Conservation (phyloP, 2,329 filamentous ascomycete species). For the Neoarthrinium moseri region DNA sequence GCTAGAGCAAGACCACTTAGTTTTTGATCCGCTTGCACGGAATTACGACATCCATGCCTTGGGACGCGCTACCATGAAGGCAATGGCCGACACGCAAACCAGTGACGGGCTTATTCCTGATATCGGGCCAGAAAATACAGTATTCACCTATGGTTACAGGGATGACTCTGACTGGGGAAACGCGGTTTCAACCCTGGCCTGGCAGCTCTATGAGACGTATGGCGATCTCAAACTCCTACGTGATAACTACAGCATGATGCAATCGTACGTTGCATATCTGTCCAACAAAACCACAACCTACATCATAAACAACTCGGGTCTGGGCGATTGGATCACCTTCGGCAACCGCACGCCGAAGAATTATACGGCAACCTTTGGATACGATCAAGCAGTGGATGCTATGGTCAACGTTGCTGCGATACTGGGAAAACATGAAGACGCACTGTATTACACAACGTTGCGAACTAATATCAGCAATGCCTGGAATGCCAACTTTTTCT, state of each 20-base stretch:
- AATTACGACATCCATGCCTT: not conserved
- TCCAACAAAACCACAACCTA: not conserved
- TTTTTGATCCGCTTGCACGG: not conserved
- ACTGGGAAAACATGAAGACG: not conserved
- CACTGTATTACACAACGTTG: too few relatives aligned
- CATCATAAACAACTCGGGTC: not conserved
- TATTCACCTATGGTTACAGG: not conserved
- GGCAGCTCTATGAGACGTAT: not conserved
- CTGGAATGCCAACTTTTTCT: too few relatives aligned
- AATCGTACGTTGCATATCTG: not conserved
- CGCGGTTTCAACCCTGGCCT: not conserved
- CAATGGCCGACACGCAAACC: not conserved
- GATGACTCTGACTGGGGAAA: not conserved
- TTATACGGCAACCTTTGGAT: not conserved
- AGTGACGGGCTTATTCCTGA: not conserved
- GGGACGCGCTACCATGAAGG: not conserved
- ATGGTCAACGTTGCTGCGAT: not conserved
- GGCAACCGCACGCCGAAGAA: not conserved
- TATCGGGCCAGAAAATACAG: not conserved
- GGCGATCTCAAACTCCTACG: not conserved
- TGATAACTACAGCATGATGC: not conserved
- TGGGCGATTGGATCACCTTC: not conserved
- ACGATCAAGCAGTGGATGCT: not conserved
- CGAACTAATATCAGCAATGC: too few relatives aligned
- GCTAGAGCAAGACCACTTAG: not conserved